phyloP scores from a whole-genome alignment of 169 alveolate species.

The Cryptosporidium bovis region DNA sequence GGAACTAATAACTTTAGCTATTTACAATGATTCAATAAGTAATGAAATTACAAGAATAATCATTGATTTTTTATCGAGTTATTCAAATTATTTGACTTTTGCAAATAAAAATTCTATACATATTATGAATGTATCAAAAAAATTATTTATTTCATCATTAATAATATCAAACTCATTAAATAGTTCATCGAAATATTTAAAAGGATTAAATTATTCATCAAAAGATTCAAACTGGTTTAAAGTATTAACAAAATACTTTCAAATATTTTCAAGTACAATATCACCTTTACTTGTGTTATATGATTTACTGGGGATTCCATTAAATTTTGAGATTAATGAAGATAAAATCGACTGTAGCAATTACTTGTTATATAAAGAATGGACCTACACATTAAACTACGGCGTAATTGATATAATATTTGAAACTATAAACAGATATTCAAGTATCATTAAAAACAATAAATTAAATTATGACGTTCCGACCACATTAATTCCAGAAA shows the following conservation, averaged over 20 bases:
- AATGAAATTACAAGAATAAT: conserved; percentile 14
- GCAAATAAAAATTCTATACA: conserved; percentile 2
- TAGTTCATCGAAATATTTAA: not conserved
- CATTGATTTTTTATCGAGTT: conserved; percentile 6
- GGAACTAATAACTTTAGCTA: conserved; percentile 11
- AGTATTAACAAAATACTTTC: conserved; percentile 14
- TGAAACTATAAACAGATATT: conserved; percentile 16
- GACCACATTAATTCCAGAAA: too few relatives aligned
- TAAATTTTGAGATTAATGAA: conserved; percentile 8
- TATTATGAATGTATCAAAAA: not conserved
- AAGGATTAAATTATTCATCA: not conserved
- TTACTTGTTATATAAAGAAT: conserved; percentile 7
- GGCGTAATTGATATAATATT: conserved; percentile 3
- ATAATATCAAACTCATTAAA: conserved; percentile 20
- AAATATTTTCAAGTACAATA: conserved; percentile 16
- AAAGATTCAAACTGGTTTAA: conserved; percentile 23
- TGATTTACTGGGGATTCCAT: conserved; percentile 31
- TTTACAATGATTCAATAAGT: conserved; percentile 31
- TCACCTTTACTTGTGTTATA: conserved; percentile 37
- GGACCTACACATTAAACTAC: not conserved
- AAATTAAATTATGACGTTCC: too few relatives aligned
- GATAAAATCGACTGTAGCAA: not conserved
- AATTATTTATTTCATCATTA: conserved; percentile 17
- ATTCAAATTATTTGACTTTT: not conserved
- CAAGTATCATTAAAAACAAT: conserved; percentile 1